Evolutionary conservation across 805 yeast species (phyloP).

Genomic region (Suhomyces sp.): DNA sequence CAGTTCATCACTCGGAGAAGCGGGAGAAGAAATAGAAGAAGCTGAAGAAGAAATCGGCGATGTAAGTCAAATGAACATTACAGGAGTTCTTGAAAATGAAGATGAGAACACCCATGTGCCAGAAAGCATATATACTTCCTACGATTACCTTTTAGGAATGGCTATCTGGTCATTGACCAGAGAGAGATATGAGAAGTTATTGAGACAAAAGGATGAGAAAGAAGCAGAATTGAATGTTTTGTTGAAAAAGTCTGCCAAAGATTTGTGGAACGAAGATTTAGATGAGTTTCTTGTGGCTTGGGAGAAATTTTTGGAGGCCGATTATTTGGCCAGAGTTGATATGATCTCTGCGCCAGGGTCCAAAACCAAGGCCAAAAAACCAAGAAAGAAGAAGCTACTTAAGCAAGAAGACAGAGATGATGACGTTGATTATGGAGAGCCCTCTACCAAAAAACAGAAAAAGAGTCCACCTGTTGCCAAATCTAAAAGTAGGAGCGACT

Average conservation of each 20-base stretch:
- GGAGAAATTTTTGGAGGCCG: slow-evolving; percentile 64
- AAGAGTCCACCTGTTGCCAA: background rate
- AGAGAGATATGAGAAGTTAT: slow-evolving; percentile 80
- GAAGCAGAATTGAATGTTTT: slow-evolving; percentile 68
- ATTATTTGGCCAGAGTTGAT: slow-evolving; percentile 55
- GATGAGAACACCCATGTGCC: slow-evolving; percentile 39
- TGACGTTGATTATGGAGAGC: slow-evolving; percentile 2
- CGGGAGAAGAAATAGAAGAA: slow-evolving; percentile 33
- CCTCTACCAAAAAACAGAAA: slow-evolving; percentile 6
- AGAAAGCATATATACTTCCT: slow-evolving; percentile 60
- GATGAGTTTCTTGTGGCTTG: slow-evolving; percentile 69
- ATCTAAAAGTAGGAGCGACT: background rate
- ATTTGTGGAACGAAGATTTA: slow-evolving; percentile 82
- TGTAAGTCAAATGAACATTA: slow-evolving; percentile 22
- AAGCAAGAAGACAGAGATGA: slow-evolving; percentile 11
- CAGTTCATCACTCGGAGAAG: slow-evolving; percentile 19
- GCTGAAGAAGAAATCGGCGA: slow-evolving; percentile 42
- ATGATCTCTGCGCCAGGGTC: slow-evolving; percentile 45
- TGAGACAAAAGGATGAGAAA: slow-evolving; percentile 68
- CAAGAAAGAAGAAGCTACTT: slow-evolving; percentile 10
- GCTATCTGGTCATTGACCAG: slow-evolving; percentile 88
- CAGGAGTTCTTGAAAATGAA: slow-evolving; percentile 22
- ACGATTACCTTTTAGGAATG: slow-evolving; percentile 89
- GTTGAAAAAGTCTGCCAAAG: slow-evolving; percentile 72
- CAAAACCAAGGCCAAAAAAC: slow-evolving; percentile 30